Base-by-base conservation (phyloP, 148 eudicot genomes). In the Heliosperma pusillum region DNA sequence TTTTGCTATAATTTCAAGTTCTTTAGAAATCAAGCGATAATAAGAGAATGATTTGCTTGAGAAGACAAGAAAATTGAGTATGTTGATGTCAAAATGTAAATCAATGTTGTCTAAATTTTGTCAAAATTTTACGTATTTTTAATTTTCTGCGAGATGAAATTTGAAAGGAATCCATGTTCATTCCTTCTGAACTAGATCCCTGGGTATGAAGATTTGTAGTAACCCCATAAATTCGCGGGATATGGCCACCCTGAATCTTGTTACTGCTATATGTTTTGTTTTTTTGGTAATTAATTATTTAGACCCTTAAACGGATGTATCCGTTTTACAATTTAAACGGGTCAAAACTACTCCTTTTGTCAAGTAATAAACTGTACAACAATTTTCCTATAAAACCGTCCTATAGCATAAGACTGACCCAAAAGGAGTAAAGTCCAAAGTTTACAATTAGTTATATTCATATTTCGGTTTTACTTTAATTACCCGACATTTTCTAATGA, bases 131-230 rank as follows among this genome's bases (percentile, higher is more conserved):
- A 36, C 42, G 42, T 36, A 36, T 36, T 36, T 36, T 36, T 36
- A 36, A 1, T 50, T 50, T 50, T 50, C 19, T 59, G 7, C 26
- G 25, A 22, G 25, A 2, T 59, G 26, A 8, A 59, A 59, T 59
- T 24, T 29, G 47, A 30, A 21, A 47, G 24, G 56, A 58, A 76
- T 58, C 73, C 59, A 59, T 77, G 79, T 61, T 69, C 61, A 50
- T 67, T 25, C 36, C 44, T 12, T 45, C 15, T 33, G 27, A 20
- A 56, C 60, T 24, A 59, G 4, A 22, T 59, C 64, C 64, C 15
- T 59, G 26, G 17, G 27, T 27, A 20, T 58, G 56, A 47, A 27
- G 63, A 17, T 25, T 12, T 11, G 30, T 45, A 33, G 30, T 45
- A 33, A 53, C 3, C 52, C 77, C 67, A 57, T 57, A n/a, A 10